A percentile compares a stretch with the other conserved stretches of the same genome.
Evolutionary conservation across 225 moss, liverwort and hornwort genomes (phyloP).

Genomic region (Climacium dendroides): DNA sequence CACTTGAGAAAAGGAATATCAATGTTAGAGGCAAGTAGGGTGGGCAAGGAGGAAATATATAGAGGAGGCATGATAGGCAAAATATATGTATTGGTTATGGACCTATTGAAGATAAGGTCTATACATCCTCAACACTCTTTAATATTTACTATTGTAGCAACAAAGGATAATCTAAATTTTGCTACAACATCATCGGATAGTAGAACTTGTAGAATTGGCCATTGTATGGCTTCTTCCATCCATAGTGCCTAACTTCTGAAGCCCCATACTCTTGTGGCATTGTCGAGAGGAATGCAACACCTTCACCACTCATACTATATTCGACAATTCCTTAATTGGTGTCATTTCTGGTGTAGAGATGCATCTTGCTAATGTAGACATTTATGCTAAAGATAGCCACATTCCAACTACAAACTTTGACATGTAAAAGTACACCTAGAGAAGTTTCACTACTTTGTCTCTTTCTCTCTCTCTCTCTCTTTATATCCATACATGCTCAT

Average conservation of each 20-base stretch:
- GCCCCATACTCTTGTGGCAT: not conserved
- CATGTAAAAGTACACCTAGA: fast-evolving
- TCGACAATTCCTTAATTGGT: not conserved
- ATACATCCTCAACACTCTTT: not conserved
- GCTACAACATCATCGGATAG: not conserved
- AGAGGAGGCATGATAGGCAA: fast-evolving
- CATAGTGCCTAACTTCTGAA: not conserved
- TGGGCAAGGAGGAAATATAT: fast-evolving
- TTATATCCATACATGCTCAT: too few relatives aligned
- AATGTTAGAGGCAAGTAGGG: fast-evolving
- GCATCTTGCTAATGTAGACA: fast-evolving
- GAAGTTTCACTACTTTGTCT: fast-evolving
- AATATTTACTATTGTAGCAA: not conserved
- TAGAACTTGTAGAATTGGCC: not conserved
- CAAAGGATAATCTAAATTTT: not conserved
- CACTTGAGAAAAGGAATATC: too few relatives aligned
- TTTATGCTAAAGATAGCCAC: not conserved
- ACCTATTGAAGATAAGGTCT: not conserved
- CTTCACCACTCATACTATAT: fast-evolving
- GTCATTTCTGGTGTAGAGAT: fast-evolving
- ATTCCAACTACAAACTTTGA: fast-evolving
- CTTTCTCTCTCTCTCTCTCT: too few relatives aligned
- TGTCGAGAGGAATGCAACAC: fast-evolving
- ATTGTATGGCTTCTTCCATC: not conserved
- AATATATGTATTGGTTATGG: not conserved